Evolutionary conservation across 208 protist genomes (phyloP).

Genomic region (Naegleria fowleri): DNA sequence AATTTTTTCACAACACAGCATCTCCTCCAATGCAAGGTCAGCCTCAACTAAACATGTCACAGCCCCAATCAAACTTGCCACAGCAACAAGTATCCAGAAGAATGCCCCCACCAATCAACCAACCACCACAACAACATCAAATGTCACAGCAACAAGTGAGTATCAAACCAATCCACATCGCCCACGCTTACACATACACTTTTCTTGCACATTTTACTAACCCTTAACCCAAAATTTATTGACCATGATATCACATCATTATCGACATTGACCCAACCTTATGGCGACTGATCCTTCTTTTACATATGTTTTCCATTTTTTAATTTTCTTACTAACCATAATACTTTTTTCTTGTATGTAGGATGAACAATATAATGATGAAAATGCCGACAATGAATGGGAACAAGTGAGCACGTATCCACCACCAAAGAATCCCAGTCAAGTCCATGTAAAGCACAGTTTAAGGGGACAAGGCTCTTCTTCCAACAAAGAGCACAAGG

Average conservation of each 20-base stretch:
- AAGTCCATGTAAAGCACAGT: background rate
- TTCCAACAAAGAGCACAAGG: background rate
- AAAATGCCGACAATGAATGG: background rate
- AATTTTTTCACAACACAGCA: slow-evolving; percentile 35
- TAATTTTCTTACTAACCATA: background rate
- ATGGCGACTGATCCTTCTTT: too few relatives aligned
- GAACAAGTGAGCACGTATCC: background rate
- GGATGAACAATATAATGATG: background rate
- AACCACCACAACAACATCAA: background rate
- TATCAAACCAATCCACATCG: background rate
- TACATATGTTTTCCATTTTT: background rate
- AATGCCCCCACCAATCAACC: background rate
- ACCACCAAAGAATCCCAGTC: background rate
- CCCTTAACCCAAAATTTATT: background rate
- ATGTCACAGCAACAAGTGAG: background rate
- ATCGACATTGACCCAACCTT: too few relatives aligned
- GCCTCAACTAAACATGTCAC: background rate
- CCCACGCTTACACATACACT: background rate
- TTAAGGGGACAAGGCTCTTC: background rate
- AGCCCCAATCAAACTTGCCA: background rate
- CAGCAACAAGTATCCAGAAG: background rate
- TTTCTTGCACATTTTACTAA: background rate
- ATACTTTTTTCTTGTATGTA: background rate
- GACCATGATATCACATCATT: too few relatives aligned
- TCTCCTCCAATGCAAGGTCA: slow-evolving; percentile 7